Evolutionary conservation across 192 early-diverging fungal species (phyloP), one percentile per base, ranked within the genome.

Genomic region (Backusella parvicylindrica): DNA sequence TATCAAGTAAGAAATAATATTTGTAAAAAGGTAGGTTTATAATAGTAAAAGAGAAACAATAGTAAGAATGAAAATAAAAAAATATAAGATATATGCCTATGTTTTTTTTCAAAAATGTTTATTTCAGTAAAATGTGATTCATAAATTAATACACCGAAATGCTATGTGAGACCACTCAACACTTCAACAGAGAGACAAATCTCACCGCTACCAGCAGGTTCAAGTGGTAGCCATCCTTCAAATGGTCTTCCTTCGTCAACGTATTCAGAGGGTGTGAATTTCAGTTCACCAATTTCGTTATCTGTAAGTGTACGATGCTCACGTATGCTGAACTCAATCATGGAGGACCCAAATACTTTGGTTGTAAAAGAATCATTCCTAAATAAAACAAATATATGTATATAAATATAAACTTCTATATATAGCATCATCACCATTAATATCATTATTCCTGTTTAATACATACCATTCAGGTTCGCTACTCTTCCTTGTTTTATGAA

Each of bases 401-500:
- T 68, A 68, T 32, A 64, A 23, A 53, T 35, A 60, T 13, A 60
- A 23, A 15, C 7, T 3, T 43, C 15, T 15, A 60, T 28, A 28
- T 28, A 60, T 11, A 28, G 3, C 23, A 11, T 23, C 0, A 43
- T 3, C 41, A 43, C 12, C 9, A 15, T 5, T 15, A 23, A 37
- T 5, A 72, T 79, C 21, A 72, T 74, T 72, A 16, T 30, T 32
- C 35, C 6, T 32, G 32, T 18, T 9, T 21, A 21, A 31, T 33
- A 26, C 64, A 7, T 56, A 89, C 90, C 90, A 94, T 72, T 64
- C 65, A 4, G 91, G 92, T 15, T 87, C 80, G 15, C 84, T 67
- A 5, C 80, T 91, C 75, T 92, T 92, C 83, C 92, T 93, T 56
- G 92, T 94, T 81, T 93, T 93, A 77, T 82, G 70, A 13, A 95